phyloP scores from a whole-genome alignment of 495 filamentous ascomycete genomes.

The Penicillium pancosmium region DNA sequence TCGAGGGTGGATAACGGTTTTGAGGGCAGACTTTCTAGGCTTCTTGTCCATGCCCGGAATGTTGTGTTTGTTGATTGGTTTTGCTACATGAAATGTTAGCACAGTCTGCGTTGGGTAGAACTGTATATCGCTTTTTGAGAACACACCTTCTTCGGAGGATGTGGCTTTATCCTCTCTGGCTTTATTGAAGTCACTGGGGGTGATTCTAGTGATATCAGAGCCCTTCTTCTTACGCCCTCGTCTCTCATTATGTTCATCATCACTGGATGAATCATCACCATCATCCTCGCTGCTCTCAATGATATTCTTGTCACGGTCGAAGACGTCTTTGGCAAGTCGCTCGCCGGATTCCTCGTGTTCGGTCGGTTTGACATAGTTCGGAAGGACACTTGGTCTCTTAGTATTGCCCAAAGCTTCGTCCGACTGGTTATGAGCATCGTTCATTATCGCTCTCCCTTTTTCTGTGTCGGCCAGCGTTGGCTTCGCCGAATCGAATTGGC shows the following conservation, averaged over 20 bases:
- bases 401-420: conserved; percentile 58
- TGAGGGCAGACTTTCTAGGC: conserved; percentile 46
- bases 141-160: conserved; percentile 68
- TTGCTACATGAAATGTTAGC: conserved; percentile 14
- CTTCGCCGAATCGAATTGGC: conserved; percentile 43
- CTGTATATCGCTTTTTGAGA: background rate
- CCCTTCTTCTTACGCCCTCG: conserved; percentile 32
- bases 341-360: conserved; percentile 47
- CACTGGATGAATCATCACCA: conserved; percentile 47
- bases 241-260: conserved; percentile 42
- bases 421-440: conserved; percentile 63
- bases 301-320: conserved; percentile 58
- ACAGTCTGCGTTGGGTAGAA: background rate
- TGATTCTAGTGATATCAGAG: conserved; percentile 26
- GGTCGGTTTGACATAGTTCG: conserved; percentile 45
- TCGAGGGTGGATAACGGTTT: conserved; percentile 73
- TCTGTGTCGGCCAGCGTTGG: conserved; percentile 36
- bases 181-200: conserved; percentile 24
- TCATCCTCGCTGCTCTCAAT: conserved; percentile 58
- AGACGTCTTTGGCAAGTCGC: conserved; percentile 74
- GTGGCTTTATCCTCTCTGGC: conserved; percentile 15
- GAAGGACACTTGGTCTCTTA: conserved; percentile 56
- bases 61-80: conserved; percentile 6
- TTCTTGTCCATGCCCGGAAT: conserved; percentile 19
- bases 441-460: conserved; percentile 56